A percentile compares a stretch with the other conserved stretches of the same genome.
Conservation (phyloP, 352 stramenopile species). For the Phytophthora palmivora region DNA sequence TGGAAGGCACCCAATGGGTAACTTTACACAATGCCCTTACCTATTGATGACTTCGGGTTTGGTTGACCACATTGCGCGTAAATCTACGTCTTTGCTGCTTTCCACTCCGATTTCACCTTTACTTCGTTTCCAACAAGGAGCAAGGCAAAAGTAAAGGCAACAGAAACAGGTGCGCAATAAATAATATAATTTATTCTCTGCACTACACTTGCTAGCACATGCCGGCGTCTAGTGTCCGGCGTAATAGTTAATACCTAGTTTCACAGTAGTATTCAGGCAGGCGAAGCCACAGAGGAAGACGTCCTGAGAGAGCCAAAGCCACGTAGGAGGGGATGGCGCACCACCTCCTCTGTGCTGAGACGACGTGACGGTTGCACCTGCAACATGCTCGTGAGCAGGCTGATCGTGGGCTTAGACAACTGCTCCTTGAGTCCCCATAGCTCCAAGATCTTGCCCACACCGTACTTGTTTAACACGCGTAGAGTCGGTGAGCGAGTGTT, state of each 20-base stretch:
- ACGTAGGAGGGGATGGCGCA: constrained; percentile 29
- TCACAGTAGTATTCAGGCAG: constrained; percentile 15
- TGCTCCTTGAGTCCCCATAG: constrained; percentile 59
- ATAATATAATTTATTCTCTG: constrained; percentile 40
- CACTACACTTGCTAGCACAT: constrained; percentile 32
- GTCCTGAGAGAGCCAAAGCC: background rate
- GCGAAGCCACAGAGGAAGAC: constrained; percentile 1
- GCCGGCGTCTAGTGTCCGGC: constrained; percentile 4
- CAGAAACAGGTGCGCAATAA: no score
- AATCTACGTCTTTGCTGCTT: no score
- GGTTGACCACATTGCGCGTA: no score
- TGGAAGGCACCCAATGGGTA: no score
- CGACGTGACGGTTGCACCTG: constrained; percentile 52
- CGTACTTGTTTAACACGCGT: constrained; percentile 54
- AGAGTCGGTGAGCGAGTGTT: constrained; percentile 56
- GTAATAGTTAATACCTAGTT: constrained; percentile 19
- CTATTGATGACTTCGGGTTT: no score
- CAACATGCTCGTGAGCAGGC: constrained; percentile 53
- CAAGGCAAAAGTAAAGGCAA: no score
- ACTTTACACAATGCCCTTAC: no score
- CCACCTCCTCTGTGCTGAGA: constrained; percentile 43
- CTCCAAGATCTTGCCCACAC: constrained; percentile 60
- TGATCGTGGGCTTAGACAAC: constrained; percentile 39
- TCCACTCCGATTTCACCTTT: no score
- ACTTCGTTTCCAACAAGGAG: no score